These are phyloP conservation scores for Debaryomyces robertsiae DNA, from an alignment of 1,139 yeast genomes.

Conservation along the genomic window DNA sequence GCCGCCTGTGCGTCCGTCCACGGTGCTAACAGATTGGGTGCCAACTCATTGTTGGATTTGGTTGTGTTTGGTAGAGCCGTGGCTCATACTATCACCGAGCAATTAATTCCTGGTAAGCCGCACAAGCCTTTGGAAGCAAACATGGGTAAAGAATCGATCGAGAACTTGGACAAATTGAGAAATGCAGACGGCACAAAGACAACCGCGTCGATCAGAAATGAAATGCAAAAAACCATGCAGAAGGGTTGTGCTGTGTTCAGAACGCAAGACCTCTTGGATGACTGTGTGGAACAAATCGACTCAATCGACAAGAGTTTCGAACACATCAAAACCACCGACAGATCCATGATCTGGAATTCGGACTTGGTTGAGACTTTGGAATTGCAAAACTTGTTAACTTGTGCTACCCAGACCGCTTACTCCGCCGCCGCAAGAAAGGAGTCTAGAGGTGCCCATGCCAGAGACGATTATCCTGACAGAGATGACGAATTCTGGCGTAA, in stretches of 20 bases:
- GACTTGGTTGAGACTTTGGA: constrained; percentile 96
- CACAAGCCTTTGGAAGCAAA: constrained; percentile 76
- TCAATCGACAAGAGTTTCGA: constrained; percentile 72
- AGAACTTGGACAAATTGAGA: constrained; percentile 86
- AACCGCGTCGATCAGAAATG: constrained; percentile 87
- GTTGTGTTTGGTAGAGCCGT: constrained; percentile 99
- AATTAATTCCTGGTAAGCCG: constrained; percentile 86
- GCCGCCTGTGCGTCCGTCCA: constrained; percentile 99
- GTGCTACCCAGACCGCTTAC: constrained; percentile 95
- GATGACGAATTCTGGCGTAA: constrained; percentile 98
- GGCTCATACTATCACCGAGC: constrained; percentile 84
- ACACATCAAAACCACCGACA: constrained; percentile 82
- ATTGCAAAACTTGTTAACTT: constrained; percentile 92
- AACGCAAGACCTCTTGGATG: constrained; percentile 87
- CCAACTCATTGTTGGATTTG: constrained; percentile 95
- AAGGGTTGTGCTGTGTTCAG: constrained; percentile 96
- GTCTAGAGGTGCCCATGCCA: constrained; percentile 99
- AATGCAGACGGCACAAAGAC: constrained; percentile 78
- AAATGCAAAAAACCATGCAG: constrained; percentile 97
- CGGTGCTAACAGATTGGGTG: constrained; percentile 99
- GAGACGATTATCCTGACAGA: constrained; percentile 96
- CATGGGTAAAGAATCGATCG: constrained; percentile 86
- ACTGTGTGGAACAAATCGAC: constrained; percentile 81
- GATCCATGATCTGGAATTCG: constrained; percentile 98
- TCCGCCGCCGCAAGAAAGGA: constrained; percentile 96